Evolutionary conservation across 192 early-diverging fungal genomes (phyloP).

Genomic region (Oehlia diaphana): DNA sequence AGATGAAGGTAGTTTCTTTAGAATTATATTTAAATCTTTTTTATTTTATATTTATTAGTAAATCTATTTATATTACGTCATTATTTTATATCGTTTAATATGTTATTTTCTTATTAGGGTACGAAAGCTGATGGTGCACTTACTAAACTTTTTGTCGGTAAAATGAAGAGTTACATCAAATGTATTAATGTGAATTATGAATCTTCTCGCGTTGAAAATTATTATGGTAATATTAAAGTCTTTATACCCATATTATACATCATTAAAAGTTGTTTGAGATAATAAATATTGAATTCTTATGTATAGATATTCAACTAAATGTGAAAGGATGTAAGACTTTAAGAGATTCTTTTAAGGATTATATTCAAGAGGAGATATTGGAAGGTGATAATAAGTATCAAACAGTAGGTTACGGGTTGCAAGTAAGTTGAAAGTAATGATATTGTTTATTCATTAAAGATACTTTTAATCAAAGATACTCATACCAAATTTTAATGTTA

Average conservation of each 20-base stretch:
- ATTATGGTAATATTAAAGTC: constrained; percentile 65
- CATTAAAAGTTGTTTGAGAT: no score
- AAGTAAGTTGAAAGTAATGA: constrained; percentile 35
- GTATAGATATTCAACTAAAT: constrained; percentile 90
- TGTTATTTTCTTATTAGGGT: constrained; percentile 43
- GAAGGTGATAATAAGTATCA: constrained; percentile 97
- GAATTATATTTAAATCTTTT: no score
- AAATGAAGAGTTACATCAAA: constrained; percentile 96
- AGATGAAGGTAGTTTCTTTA: constrained; percentile 81
- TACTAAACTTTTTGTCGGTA: constrained; percentile 87
- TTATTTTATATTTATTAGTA: background rate
- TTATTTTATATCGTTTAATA: background rate
- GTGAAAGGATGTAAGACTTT: constrained; percentile 92
- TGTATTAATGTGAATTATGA: constrained; percentile 95
- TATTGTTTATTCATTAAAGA: background rate
- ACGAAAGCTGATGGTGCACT: constrained; percentile 92
- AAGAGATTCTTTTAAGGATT: constrained; percentile 87
- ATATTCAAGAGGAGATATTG: constrained; percentile 86
- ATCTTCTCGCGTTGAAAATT: constrained; percentile 92
- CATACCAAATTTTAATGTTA: background rate
- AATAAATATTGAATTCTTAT: background rate
- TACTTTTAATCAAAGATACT: background rate
- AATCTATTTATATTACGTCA: background rate
- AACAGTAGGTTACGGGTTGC: constrained; percentile 91
- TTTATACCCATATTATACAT: no score